Evolutionary conservation across 345 rosid species (phyloP).

Genomic region (Dimocarpus longan): DNA sequence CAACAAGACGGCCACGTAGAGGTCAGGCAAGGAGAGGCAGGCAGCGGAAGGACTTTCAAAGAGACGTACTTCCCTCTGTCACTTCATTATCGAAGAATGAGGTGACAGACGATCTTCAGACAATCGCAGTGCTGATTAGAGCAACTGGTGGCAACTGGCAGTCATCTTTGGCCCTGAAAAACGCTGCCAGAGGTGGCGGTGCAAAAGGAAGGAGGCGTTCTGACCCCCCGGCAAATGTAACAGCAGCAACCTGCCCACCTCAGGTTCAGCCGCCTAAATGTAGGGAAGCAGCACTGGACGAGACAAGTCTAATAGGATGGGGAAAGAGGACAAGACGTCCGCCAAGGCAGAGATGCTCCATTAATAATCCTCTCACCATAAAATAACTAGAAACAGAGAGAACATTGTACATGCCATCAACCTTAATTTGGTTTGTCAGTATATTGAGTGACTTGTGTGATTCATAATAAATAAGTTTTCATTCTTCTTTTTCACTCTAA

Average conservation of each 20-base stretch:
- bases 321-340: conserved; percentile 87
- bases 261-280: conserved; percentile 37
- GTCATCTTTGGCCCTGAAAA: conserved; percentile 47
- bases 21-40: conserved; percentile 72
- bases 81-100: conserved; percentile 61
- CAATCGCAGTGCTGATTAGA: conserved; percentile 69
- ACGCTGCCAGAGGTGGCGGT: conserved; percentile 31
- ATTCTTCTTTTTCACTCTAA: no score
- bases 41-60: conserved; percentile 75
- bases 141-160: conserved; percentile 64
- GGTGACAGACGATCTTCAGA: conserved; percentile 70
- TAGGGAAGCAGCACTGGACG: conserved; percentile 42
- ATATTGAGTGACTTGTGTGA: no score
- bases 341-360: conserved; percentile 57
- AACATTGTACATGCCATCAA: background rate
- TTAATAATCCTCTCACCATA: conserved; percentile 29
- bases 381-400: conserved; percentile 8
- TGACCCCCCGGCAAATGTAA: conserved; percentile 19
- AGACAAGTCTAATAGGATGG: conserved; percentile 66
- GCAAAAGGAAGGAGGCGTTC: conserved; percentile 58
- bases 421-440: no score
- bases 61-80: conserved; percentile 71
- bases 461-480: no score
- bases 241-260: conserved; percentile 6
- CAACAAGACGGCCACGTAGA: conserved; percentile 53